Percentiles rank a stretch among this genome's conserved stretches.
Conservation (phyloP, 1,139 yeast species). For the Yamadazyma taylorii region DNA sequence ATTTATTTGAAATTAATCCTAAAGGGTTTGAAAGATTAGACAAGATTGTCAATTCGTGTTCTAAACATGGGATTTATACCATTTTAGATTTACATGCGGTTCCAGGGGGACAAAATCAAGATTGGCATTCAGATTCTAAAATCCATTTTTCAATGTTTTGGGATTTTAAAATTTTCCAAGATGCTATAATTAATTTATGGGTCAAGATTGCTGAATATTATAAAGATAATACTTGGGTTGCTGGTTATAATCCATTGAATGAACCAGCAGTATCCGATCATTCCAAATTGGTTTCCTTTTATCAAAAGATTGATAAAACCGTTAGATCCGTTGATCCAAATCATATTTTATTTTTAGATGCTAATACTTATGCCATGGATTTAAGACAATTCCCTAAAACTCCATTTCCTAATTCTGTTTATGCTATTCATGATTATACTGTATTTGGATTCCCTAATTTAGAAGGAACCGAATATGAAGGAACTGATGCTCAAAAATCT, state of each 20-base stretch:
- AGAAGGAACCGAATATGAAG: constrained; percentile 30
- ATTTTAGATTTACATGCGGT: constrained; percentile 46
- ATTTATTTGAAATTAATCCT: constrained; percentile 35
- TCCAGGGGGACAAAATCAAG: constrained; percentile 53
- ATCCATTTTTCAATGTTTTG: constrained; percentile 45
- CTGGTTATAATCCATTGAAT: constrained; percentile 50
- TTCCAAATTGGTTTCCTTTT: constrained; percentile 35
- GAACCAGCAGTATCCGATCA: constrained; percentile 47
- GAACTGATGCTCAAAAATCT: constrained; percentile 29
- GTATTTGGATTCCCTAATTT: constrained; percentile 40
- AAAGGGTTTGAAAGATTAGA: constrained; percentile 44
- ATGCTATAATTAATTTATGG: constrained; percentile 42
- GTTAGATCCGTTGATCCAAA: constrained; percentile 42
- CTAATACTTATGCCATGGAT: constrained; percentile 49
- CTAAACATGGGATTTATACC: constrained; percentile 40
- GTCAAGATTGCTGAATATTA: constrained; percentile 39
- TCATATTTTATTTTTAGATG: constrained; percentile 47
- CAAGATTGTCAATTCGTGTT: constrained; percentile 37
- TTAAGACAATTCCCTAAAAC: constrained; percentile 41
- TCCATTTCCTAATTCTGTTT: constrained; percentile 41
- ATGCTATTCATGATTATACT: constrained; percentile 48
- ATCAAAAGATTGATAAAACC: constrained; percentile 30
- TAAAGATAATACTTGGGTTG: constrained; percentile 43
- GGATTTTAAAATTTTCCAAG: constrained; percentile 47
- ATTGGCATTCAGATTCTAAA: constrained; percentile 48